Percentiles rank a stretch among this genome's conserved stretches.
Evolutionary conservation across 2,329 filamentous ascomycete species (phyloP).

Genomic region (Penicillium sp.): DNA sequence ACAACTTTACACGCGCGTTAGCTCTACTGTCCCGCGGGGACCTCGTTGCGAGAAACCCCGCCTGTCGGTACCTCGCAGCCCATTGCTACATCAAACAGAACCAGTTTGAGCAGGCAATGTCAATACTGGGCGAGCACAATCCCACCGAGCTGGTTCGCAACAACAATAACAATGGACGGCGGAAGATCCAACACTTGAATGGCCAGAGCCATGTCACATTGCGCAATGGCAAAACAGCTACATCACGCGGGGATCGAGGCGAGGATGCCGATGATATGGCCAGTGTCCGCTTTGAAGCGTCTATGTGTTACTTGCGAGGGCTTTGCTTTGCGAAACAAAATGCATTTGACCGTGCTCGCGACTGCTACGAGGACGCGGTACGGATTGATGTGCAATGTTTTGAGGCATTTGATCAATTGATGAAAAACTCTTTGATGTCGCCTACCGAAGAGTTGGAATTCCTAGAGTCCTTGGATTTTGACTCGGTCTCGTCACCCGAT

Average conservation of each 20-base stretch:
- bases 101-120: constrained; percentile 81
- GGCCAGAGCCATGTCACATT: constrained; percentile 48
- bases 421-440: constrained; percentile 88
- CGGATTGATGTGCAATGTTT: constrained; percentile 97
- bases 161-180: constrained; percentile 56
- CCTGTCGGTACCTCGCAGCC: constrained; percentile 86
- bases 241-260: constrained; percentile 50
- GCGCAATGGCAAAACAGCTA: constrained; percentile 43
- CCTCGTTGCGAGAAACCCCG: constrained; percentile 71
- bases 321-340: constrained; percentile 96
- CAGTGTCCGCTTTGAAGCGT: constrained; percentile 82
- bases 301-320: constrained; percentile 92
- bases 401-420: constrained; percentile 94
- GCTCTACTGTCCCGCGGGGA: constrained; percentile 78
- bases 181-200: constrained; percentile 65
- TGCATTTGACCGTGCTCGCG: constrained; percentile 91
- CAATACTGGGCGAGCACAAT: constrained; percentile 82
- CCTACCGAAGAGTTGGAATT: constrained; percentile 88
- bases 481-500: constrained; percentile 65
- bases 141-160: constrained; percentile 79
- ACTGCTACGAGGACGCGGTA: constrained; percentile 97
- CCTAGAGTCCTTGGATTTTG: constrained; percentile 82
- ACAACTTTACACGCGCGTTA: constrained; percentile 89
- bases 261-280: constrained; percentile 63
- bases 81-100: constrained; percentile 92